These are phyloP conservation scores for Coemansia sp. DNA, from an alignment of 192 early-diverging fungal genomes.

Conservation along the genomic window DNA sequence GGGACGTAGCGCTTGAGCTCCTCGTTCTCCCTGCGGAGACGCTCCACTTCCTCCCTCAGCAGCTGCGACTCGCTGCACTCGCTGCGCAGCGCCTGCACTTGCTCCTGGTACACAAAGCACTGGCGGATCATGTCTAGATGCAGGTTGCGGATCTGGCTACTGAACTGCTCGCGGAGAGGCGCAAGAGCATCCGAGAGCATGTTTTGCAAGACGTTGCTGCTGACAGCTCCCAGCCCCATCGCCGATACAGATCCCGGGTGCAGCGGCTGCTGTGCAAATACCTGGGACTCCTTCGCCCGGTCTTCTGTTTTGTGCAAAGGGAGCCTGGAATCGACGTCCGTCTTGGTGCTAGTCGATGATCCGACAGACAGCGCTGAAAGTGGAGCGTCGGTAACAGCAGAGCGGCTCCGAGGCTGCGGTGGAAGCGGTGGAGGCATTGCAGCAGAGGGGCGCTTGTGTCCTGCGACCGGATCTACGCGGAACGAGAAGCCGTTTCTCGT, in stretches of 20 bases:
- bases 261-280: background rate
- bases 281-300: background rate
- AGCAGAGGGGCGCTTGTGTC: background rate
- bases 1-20: conserved; percentile 44
- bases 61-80: conserved; percentile 32
- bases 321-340: background rate
- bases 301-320: background rate
- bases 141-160: conserved; percentile 51
- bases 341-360: background rate
- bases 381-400: background rate
- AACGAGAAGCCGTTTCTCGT: background rate
- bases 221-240: conserved; percentile 18
- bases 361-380: background rate
- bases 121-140: conserved; percentile 53
- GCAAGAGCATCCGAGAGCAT: conserved; percentile 39
- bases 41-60: conserved; percentile 45
- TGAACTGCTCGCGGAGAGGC: conserved; percentile 44
- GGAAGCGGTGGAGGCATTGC: background rate
- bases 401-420: background rate
- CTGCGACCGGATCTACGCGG: background rate
- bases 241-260: background rate
- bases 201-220: conserved; percentile 46
- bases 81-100: conserved; percentile 31
- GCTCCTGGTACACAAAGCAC: conserved; percentile 48
- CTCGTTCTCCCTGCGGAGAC: conserved; percentile 48